Evolutionary conservation across 176 grass and related monocot genomes (phyloP).

Genomic region (Rhynchospora breviuscula): DNA sequence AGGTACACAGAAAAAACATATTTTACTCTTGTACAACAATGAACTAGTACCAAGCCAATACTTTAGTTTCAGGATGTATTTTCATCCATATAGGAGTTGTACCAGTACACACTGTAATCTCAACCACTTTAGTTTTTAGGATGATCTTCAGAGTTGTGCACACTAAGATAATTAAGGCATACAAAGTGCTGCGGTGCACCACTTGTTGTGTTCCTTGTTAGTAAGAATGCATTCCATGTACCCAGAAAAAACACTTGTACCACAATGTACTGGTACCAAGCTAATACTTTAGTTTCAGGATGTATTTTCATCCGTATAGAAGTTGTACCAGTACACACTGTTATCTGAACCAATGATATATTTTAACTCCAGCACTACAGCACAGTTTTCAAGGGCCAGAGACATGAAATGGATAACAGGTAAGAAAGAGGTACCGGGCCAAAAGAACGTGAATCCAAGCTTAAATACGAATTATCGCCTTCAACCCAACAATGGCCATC

Average conservation of each 20-base stretch:
- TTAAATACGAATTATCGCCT: slow-evolving; percentile 52
- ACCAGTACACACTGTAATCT: neutral
- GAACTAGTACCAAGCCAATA: neutral
- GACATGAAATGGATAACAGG: neutral
- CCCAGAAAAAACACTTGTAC: neutral
- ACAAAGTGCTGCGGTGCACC: too few relatives aligned
- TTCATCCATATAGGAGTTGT: neutral
- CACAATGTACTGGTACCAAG: neutral
- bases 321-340: neutral
- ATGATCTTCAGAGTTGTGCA: too few relatives aligned
- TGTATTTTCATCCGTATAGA: neutral
- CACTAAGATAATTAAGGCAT: too few relatives aligned
- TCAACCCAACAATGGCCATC: slow-evolving; percentile 81
- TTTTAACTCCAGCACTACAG: neutral
- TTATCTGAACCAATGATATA: neutral
- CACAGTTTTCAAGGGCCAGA: neutral
- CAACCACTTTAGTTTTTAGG: too few relatives aligned
- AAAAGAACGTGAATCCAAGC: slow-evolving; percentile 53
- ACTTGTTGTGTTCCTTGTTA: neutral
- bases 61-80: neutral
- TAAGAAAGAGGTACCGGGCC: slow-evolving; percentile 48
- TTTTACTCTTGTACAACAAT: neutral
- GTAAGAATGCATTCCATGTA: neutral
- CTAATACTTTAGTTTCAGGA: neutral
- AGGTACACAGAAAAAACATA: neutral